These are phyloP conservation scores for Arctium lappa DNA, from an alignment of 129 eudicot species.

Conservation along the genomic window DNA sequence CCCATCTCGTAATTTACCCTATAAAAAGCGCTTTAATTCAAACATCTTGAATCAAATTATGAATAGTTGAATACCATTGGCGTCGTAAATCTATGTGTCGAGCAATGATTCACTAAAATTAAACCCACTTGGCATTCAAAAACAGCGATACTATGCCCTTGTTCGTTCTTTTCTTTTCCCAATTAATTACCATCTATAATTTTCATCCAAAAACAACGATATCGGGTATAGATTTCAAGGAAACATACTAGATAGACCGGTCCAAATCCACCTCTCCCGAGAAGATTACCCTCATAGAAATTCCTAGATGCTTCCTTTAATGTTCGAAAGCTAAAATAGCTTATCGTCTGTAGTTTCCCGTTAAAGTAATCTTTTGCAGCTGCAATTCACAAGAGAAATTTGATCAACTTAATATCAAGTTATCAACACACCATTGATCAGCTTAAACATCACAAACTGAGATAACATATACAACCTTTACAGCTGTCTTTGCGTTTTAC, in stretches of 20 bases:
- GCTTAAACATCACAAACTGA: neutral
- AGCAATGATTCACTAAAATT: too few species aligned
- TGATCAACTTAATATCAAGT: neutral
- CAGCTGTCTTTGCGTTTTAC: conserved; percentile 28
- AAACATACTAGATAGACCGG: conserved; percentile 56
- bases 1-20: conserved; percentile 74
- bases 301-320: conserved; percentile 63
- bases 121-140: too few species aligned
- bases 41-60: neutral
- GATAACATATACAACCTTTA: conserved; percentile 22
- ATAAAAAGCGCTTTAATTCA: conserved; percentile 1
- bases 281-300: conserved; percentile 52
- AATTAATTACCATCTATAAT: neutral
- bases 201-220: neutral
- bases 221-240: neutral
- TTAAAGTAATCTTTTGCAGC: conserved; percentile 41
- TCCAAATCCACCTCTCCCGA: conserved; percentile 83
- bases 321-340: conserved; percentile 53
- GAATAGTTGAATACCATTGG: neutral
- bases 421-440: neutral
- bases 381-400: conserved; percentile 23
- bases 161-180: too few species aligned
- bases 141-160: too few species aligned
- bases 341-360: conserved; percentile 51
- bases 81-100: neutral